Base-by-base conservation (phyloP, 768 basidiomycete species). In the Neoboletus brunneissimus region DNA sequence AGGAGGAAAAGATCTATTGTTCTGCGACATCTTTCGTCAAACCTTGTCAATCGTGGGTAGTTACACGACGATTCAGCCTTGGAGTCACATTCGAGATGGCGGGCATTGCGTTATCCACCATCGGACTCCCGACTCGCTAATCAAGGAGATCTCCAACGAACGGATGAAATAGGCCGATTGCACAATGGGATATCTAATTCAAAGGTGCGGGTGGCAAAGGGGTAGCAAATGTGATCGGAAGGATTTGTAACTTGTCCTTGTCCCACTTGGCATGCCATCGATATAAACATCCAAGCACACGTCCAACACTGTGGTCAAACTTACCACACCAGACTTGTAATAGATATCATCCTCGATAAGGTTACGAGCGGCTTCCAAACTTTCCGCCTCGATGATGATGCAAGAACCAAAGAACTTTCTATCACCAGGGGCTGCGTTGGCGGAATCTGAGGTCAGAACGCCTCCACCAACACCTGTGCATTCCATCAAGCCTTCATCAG, bases 391-490 rank as follows among this genome's bases (percentile, higher is more conserved):
- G 46, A 76, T 73, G 49, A 87, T 74, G 52, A 85, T 68, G 58
- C 78, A 72, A 0, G 83, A 85, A 20, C 84, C 85, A 46, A 82
- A 70, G 75, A 88, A 76, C 71, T 81, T 86, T 67, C 79, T 79
- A 45, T 79, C 73, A 16, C 76, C 74, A 23, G 70, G 74, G 3
- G 77, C 76, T n/a, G 75, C 73, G 31, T 70, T 69, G 52, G 79
- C 70, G 10, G 83, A 84, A 57, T 86, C 83, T 0, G 85, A 78
- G 12, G 77, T 81, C 54, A 85, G 66, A 54, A 86, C 55, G 22
- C 76, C 79, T 34, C 85, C 86, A 12, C 79, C 86, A n/a, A 82
- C 55, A 22, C 80, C 85, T 87, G 29, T 54, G 42, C 37, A 11
- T 35, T 31, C 42, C 40, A 55, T 52, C 23, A 43, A 20, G 46